Percentiles rank a stretch among this genome's conserved stretches.
Evolutionary conservation across 192 early-diverging fungal genomes (phyloP).

Genomic region (Backusella luteola): DNA sequence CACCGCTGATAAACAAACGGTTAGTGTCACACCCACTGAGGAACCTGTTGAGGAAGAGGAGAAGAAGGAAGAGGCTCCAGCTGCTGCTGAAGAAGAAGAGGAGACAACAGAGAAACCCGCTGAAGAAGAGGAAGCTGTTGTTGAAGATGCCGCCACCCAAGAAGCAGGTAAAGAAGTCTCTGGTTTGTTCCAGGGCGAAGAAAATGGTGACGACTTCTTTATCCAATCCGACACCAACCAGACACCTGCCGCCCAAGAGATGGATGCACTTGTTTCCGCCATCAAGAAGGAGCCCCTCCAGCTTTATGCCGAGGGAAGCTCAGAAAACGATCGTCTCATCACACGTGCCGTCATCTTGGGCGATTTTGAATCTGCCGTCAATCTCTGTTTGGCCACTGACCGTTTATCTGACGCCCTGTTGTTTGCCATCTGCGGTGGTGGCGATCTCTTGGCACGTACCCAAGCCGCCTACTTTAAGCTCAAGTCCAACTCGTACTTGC

Average conservation of each 20-base stretch:
- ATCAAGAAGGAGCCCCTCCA: conserved; percentile 38
- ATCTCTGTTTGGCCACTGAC: conserved; percentile 78
- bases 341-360: conserved; percentile 85
- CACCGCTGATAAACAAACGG: conserved; percentile 23
- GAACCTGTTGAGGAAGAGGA: conserved; percentile 14
- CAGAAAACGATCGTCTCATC: conserved; percentile 78
- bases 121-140: conserved; percentile 38
- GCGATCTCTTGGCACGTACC: conserved; percentile 33
- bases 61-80: conserved; percentile 4
- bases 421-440: conserved; percentile 85
- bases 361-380: conserved; percentile 91
- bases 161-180: conserved; percentile 12
- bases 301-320: conserved; percentile 55
- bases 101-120: conserved; percentile 25
- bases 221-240: not conserved
- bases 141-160: not conserved
- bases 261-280: conserved; percentile 7
- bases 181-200: conserved; percentile 12
- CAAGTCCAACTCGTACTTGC: conserved; percentile 69
- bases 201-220: conserved; percentile 21
- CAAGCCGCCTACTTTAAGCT: conserved; percentile 76
- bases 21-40: not conserved
- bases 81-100: conserved; percentile 9
- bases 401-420: conserved; percentile 66
- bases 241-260: not conserved